phyloP scores from a whole-genome alignment of 768 basidiomycete species.

The Cystobasidium ongulense region DNA sequence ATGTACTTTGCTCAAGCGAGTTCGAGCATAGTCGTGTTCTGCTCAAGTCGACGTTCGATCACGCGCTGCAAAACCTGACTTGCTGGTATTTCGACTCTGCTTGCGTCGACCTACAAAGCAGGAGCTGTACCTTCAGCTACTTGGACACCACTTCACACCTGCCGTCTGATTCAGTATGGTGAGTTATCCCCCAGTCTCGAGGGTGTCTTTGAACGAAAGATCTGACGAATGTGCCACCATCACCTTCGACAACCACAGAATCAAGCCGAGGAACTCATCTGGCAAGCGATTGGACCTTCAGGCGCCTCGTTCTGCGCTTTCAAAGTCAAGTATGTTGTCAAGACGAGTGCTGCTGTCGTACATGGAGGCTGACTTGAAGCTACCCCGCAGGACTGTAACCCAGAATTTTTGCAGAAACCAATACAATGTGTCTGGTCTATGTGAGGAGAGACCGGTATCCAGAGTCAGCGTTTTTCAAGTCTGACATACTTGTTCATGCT shows the following conservation, averaged over 20 bases:
- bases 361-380: neutral
- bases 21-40: too few relatives aligned
- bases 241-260: neutral
- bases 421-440: slow-evolving; percentile 95
- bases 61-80: neutral
- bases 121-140: neutral
- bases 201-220: neutral
- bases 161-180: neutral
- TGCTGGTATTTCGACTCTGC: neutral
- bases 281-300: slow-evolving; percentile 17
- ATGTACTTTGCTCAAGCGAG: too few relatives aligned
- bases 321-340: slow-evolving; percentile 81
- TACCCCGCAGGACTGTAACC: slow-evolving; percentile 62
- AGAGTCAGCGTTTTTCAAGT: neutral
- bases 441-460: slow-evolving; percentile 43
- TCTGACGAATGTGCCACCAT: neutral
- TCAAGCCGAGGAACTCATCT: slow-evolving; percentile 26
- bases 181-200: neutral
- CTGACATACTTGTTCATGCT: neutral
- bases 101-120: neutral
- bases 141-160: neutral
- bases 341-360: slow-evolving; percentile 27
- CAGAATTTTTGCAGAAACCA: slow-evolving; percentile 99
- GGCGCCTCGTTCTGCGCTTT: slow-evolving; percentile 72
- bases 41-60: neutral